Evolutionary conservation across 495 filamentous ascomycete genomes (phyloP), one percentile per base, ranked within the genome.

Genomic region (Penicillium pancosmium): DNA sequence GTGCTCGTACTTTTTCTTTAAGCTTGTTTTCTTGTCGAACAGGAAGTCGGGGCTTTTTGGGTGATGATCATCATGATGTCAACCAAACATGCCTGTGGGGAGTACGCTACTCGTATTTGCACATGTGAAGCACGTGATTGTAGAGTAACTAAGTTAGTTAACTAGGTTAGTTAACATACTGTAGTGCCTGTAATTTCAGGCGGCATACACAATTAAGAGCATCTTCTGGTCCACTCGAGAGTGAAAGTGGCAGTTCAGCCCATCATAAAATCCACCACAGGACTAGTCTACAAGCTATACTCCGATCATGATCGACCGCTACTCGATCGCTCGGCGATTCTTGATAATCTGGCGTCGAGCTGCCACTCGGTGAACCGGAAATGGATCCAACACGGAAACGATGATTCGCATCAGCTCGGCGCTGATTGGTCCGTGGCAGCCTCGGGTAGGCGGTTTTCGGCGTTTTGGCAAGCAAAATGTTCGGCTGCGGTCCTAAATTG

Each of bases 391-490:
- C 43, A 46, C 51, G 25, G 43, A 44, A 6, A 13, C 23, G 44
- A 11, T 58, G 66, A 67, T 72, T 72, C 66, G 43, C 57, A 73
- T 74, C 67, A 60, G 54, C 62, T 16, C 46, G 10, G 1, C 56
- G 52, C 56, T 64, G 38, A 76, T 76, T 76, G 73, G 73, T 56
- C 43, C 61, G 43, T 44, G 55, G 55, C 58, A 66, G 63, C 65
- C 68, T 63, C 64, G 67, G 72, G 53, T 63, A 68, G 64, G 65
- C 71, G 60, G 61, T 73, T 63, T 62, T 71, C 66, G 64, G 63
- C 62, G 65, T 50, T 66, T 69, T 63, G 58, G 43, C 25, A 38
- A 34, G 43, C 54, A 49, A 59, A 60, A 56, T 25, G 51, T 52
- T 52, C 46, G 52, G 50, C 31, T 25, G 54, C 25, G 34, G 35